Evolutionary conservation across 371 early-diverging fungal species (phyloP).

Genomic region (Mortierella sp.): DNA sequence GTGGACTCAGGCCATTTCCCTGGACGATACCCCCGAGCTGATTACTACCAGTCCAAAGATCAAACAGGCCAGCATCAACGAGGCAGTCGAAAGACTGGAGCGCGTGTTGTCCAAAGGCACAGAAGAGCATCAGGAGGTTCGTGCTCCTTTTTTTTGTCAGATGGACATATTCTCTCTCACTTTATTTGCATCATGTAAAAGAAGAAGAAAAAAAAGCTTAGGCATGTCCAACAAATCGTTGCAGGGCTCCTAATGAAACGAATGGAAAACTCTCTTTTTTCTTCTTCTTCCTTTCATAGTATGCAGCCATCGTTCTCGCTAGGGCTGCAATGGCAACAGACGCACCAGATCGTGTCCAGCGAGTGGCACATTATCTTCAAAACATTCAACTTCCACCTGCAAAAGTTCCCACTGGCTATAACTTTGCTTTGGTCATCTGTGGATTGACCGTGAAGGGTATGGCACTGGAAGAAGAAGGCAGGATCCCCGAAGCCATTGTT

Average conservation of each 20-base stretch:
- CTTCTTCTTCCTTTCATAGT: conserved; percentile 13
- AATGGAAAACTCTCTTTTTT: neutral
- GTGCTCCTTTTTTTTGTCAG: neutral
- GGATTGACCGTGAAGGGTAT: conserved; percentile 68
- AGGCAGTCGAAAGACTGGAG: conserved; percentile 40
- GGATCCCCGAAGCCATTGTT: conserved; percentile 57
- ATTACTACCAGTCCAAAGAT: conserved; percentile 34
- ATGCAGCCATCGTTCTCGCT: conserved; percentile 44
- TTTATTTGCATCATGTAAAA: too few species aligned
- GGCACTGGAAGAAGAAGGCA: conserved; percentile 61
- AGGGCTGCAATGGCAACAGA: conserved; percentile 43
- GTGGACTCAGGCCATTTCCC: conserved; percentile 25
- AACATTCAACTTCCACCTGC: conserved; percentile 50
- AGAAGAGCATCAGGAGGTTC: conserved; percentile 52
- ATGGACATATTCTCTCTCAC: too few species aligned
- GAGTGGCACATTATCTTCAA: conserved; percentile 39
- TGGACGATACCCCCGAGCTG: conserved; percentile 46
- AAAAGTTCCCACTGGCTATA: conserved; percentile 59
- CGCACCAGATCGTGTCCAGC: conserved; percentile 43
- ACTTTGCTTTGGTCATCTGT: conserved; percentile 60
- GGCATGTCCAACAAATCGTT: neutral
- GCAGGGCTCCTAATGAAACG: conserved; percentile 1
- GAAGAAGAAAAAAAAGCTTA: too few species aligned
- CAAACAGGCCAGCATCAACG: conserved; percentile 37
- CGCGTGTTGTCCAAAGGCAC: conserved; percentile 32